phyloP scores from a whole-genome alignment of 768 basidiomycete species.

The Favolaschia claudopus region DNA sequence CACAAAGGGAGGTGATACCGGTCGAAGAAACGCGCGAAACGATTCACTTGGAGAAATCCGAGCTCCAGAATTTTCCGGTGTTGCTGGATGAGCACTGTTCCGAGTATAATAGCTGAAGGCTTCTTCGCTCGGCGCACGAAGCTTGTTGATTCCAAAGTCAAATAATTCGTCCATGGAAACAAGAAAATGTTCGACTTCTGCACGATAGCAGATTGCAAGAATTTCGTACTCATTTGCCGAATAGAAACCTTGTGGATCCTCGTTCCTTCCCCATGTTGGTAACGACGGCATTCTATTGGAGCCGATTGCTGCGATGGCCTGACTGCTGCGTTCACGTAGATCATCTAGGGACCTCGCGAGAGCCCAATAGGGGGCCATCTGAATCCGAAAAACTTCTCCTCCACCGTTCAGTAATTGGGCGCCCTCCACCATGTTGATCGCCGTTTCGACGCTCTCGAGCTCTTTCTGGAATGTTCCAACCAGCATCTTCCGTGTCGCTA shows the following conservation, averaged over 20 bases:
- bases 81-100: not conserved
- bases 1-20: too few relatives aligned
- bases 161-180: not conserved
- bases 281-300: not conserved
- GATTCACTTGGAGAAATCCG: not conserved
- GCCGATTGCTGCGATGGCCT: not conserved
- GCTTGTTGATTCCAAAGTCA: not conserved
- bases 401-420: not conserved
- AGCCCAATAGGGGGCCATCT: not conserved
- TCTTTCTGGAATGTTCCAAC: not conserved
- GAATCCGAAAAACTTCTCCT: not conserved
- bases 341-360: not conserved
- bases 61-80: not conserved
- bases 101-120: not conserved
- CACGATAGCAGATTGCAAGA: not conserved
- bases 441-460: not conserved
- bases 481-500: not conserved
- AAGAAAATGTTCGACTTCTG: not conserved
- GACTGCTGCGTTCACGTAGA: not conserved
- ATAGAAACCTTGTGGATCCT: not conserved
- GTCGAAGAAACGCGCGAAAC: not conserved
- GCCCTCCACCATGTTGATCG: not conserved
- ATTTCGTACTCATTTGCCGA: not conserved
- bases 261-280: not conserved
- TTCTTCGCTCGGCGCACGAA: not conserved